These are phyloP conservation scores for Crotalaria pallida DNA, from an alignment of 306 rosid species.

Conservation along the genomic window DNA sequence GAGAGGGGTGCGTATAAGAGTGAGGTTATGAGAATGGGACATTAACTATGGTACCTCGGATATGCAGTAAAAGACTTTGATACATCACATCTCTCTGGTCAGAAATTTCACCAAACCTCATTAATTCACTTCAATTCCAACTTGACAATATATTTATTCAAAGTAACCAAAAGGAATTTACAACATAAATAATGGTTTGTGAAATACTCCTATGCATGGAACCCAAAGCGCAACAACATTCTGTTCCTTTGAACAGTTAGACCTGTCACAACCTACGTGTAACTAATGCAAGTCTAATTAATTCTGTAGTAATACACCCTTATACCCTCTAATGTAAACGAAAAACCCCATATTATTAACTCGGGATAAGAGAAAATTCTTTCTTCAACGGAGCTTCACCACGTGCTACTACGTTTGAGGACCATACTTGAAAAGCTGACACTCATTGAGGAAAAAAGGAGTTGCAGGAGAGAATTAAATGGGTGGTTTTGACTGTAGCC, in stretches of 20 bases:
- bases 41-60: conserved; percentile 61
- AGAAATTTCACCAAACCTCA: conserved; percentile 69
- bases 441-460: conserved; percentile 16
- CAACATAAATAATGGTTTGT: conserved; percentile 27
- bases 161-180: conserved; percentile 25
- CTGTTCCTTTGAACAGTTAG: conserved; percentile 19
- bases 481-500: conserved; percentile 35
- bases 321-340: background rate
- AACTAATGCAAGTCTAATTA: background rate
- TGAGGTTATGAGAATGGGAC: conserved; percentile 33
- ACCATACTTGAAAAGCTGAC: conserved; percentile 54
- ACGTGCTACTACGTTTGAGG: conserved; percentile 32
- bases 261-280: conserved; percentile 14
- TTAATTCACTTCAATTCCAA: conserved; percentile 44
- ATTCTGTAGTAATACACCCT: too few relatives aligned
- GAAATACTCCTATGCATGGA: too few relatives aligned
- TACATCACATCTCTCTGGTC: conserved; percentile 55
- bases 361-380: conserved; percentile 15
- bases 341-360: background rate
- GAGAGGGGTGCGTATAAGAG: background rate
- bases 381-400: conserved; percentile 12
- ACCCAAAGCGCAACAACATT: conserved; percentile 47
- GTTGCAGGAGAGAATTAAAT: conserved; percentile 35
- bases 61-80: conserved; percentile 56
- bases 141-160: conserved; percentile 25